Percentiles rank a stretch among this genome's conserved stretches.
Evolutionary conservation across 345 rosid genomes (phyloP).

Genomic region (Linum usitatissimum): DNA sequence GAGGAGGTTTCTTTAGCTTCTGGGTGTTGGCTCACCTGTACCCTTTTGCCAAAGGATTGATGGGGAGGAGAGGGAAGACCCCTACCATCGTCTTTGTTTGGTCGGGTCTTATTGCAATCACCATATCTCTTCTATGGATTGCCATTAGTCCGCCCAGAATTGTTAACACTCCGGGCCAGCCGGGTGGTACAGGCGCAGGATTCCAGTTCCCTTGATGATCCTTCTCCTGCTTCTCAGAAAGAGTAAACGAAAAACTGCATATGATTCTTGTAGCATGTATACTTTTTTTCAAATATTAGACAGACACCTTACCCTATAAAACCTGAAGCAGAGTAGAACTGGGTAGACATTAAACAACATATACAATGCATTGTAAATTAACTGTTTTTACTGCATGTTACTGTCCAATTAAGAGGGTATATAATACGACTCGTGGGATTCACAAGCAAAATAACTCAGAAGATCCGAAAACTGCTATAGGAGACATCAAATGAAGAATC

Average conservation of each 20-base stretch:
- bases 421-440: too few relatives aligned
- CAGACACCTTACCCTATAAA: too few relatives aligned
- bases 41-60: conserved; percentile 19
- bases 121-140: conserved; percentile 4
- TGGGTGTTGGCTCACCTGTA: conserved; percentile 58
- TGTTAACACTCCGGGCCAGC: conserved; percentile 8
- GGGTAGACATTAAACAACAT: too few relatives aligned
- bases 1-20: conserved; percentile 6
- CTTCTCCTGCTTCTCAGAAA: neutral
- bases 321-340: too few relatives aligned
- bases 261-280: too few relatives aligned
- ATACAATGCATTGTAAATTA: too few relatives aligned
- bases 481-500: too few relatives aligned
- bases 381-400: too few relatives aligned
- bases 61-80: conserved; percentile 7
- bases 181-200: conserved; percentile 26
- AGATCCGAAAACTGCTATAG: too few relatives aligned
- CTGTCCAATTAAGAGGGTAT: too few relatives aligned
- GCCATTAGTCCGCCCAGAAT: conserved; percentile 46
- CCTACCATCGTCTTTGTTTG: conserved; percentile 40
- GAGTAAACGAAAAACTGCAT: neutral
- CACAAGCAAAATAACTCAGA: too few relatives aligned
- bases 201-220: conserved; percentile 53
- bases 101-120: conserved; percentile 38
- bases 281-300: too few relatives aligned